Conservation (phyloP, 2,329 filamentous ascomycete species). For the Fusarium sacchari region DNA sequence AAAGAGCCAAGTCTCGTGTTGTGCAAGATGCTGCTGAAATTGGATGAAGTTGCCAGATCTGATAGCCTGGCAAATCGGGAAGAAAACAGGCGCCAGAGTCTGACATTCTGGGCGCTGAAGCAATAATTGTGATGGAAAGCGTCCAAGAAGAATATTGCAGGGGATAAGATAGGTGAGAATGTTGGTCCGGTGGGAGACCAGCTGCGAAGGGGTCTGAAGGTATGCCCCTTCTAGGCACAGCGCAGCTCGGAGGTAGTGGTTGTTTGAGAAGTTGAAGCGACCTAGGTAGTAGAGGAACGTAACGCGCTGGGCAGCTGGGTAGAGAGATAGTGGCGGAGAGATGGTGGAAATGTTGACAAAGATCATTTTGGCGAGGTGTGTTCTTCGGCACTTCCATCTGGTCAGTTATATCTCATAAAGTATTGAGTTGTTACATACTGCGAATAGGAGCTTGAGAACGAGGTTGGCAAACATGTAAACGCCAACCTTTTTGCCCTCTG, state of each 20-base stretch:
- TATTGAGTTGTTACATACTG: slow-evolving; percentile 58
- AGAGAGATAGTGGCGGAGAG: slow-evolving; percentile 82
- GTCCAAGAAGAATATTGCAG: slow-evolving; percentile 83
- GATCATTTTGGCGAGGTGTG: slow-evolving; percentile 84
- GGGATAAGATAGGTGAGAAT: slow-evolving; percentile 88
- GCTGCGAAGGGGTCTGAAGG: slow-evolving; percentile 68
- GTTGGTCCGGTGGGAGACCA: slow-evolving; percentile 77
- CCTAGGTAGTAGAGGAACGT: slow-evolving; percentile 96
- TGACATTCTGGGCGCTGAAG: slow-evolving; percentile 72
- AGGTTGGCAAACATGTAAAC: slow-evolving; percentile 95
- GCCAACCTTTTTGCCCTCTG: slow-evolving; percentile 85
- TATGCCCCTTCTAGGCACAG: slow-evolving; percentile 83
- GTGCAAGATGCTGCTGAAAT: slow-evolving; percentile 76
- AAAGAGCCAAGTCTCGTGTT: slow-evolving; percentile 77
- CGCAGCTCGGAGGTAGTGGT: slow-evolving; percentile 81
- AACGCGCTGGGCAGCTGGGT: slow-evolving; percentile 86
- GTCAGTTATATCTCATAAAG: neutral
- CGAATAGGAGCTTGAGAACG: slow-evolving; percentile 87
- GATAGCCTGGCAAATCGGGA: slow-evolving; percentile 78
- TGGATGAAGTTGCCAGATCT: slow-evolving; percentile 76
- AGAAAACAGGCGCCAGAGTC: slow-evolving; percentile 72
- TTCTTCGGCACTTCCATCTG: slow-evolving; percentile 74
- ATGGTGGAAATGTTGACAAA: slow-evolving; percentile 88
- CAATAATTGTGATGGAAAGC: slow-evolving; percentile 76
- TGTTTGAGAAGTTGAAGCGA: slow-evolving; percentile 86